Base-by-base conservation (phyloP, 1,284 basidiomycete genomes). In the Tilletia setariae region DNA sequence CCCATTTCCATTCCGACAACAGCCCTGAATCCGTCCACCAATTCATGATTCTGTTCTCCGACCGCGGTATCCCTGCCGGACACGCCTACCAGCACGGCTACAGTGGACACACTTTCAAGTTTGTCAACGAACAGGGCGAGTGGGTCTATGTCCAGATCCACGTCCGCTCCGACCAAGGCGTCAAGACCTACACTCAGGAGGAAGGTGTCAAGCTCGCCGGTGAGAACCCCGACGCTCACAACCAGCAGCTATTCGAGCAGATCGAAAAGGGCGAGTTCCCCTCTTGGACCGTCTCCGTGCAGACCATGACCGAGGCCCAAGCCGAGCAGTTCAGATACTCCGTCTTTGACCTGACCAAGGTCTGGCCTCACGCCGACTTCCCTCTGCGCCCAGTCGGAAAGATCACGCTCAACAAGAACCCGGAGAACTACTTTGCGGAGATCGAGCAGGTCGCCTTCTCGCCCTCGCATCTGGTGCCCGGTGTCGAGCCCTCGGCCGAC, bases 51-150 rank as follows among this genome's bases (percentile, higher is more conserved):
- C 87, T 93, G 70, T 92, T 92, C 86, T 81, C 82, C 19, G 94
- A 96, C 84, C 91, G 93, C 79, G 94, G 93, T 69, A 94, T 91
- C 66, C 93, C 94, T 21, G 87, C 91, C 74, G 91, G 91, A 32
- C 92, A 86, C 23, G 63, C 67, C 23, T 64, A 65, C 67, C 72
- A 68, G 56, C 90, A 96, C 84, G 93, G 92, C 23, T 96, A 93
- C 86, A 91, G 90, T 59, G 93, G 94, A 6, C 93, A 96, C 86
- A 91, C 93, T n/a, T 89, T 88, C 86, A 94, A 95, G 85, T 88
- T 91, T 83, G 87, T 91, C 82, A 93, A 93, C 84, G 86, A 87
- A 23, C 87, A 92, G 67, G 92, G 91, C 68, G 86, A 89, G 40
- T 94, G 90, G 86, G 87, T 72, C 64, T 96, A 94, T 83, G 88